phyloP scores from a whole-genome alignment of 1,284 basidiomycete genomes.

The Tylopilus sp. region DNA sequence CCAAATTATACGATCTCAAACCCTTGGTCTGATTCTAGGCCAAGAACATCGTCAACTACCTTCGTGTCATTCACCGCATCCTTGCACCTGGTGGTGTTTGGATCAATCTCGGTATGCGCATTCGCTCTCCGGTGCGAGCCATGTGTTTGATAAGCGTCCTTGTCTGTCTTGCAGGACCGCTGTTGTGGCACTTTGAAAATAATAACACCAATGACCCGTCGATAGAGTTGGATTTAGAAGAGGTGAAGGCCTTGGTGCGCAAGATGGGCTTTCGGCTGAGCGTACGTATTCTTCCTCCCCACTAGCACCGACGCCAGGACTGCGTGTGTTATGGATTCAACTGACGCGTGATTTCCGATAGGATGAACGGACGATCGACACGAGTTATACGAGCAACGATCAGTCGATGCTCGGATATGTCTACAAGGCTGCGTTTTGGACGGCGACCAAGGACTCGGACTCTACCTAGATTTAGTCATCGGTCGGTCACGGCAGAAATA shows the following conservation, averaged over 20 bases:
- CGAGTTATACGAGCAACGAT: conserved; percentile 85
- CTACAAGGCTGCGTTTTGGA: conserved; percentile 85
- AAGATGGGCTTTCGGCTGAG: conserved; percentile 82
- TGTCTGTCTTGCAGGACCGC: conserved; percentile 57
- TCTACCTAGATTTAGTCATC: background rate
- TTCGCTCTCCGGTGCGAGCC: too few species aligned
- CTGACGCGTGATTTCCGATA: conserved; percentile 1
- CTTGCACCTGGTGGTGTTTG: conserved; percentile 83
- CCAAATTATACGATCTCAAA: background rate
- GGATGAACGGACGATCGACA: conserved; percentile 73
- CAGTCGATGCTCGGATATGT: conserved; percentile 86
- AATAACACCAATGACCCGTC: conserved; percentile 76
- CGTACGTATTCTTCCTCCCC: conserved; percentile 43
- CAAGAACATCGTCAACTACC: conserved; percentile 89
- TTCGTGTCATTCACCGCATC: conserved; percentile 78
- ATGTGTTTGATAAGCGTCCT: too few species aligned
- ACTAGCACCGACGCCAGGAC: background rate
- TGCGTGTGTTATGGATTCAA: conserved; percentile 1
- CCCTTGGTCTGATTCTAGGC: conserved; percentile 50
- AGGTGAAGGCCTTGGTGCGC: conserved; percentile 76
- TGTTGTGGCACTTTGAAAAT: conserved; percentile 97
- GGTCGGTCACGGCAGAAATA: background rate
- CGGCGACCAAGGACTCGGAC: conserved; percentile 59
- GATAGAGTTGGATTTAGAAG: conserved; percentile 87
- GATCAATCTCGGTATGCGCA: conserved; percentile 76